Conservation (phyloP, 2,329 filamentous ascomycete genomes). For the Paecilomyces formosus region DNA sequence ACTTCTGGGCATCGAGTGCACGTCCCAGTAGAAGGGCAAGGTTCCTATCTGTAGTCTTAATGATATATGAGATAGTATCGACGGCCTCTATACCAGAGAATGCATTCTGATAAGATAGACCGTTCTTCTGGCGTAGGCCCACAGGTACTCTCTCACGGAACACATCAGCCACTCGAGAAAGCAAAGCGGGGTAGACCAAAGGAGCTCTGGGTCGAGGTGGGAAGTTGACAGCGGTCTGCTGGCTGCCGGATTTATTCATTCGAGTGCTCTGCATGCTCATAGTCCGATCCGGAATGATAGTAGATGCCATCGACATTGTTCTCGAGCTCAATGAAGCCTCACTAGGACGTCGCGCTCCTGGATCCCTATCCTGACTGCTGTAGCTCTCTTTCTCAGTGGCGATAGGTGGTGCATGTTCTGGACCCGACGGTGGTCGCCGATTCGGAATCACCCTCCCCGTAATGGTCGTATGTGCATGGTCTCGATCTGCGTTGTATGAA, state of each 20-base stretch:
- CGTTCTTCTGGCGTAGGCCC: slow-evolving; percentile 90
- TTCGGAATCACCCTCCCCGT: slow-evolving; percentile 78
- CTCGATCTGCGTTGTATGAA: slow-evolving; percentile 66
- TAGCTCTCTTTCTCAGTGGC: slow-evolving; percentile 42
- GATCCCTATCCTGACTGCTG: slow-evolving; percentile 36
- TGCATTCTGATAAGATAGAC: slow-evolving; percentile 91
- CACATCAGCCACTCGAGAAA: slow-evolving; percentile 88
- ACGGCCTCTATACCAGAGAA: slow-evolving; percentile 95
- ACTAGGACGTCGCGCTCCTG: slow-evolving; percentile 33
- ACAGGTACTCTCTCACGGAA: slow-evolving; percentile 84
- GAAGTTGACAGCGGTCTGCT: slow-evolving; percentile 48
- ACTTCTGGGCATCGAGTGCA: slow-evolving; percentile 93
- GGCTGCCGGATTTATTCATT: slow-evolving; percentile 45
- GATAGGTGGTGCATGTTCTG: slow-evolving; percentile 21
- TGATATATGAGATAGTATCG: slow-evolving; percentile 91
- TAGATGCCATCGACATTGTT: slow-evolving; percentile 88
- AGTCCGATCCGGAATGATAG: slow-evolving; percentile 49
- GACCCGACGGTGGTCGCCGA: slow-evolving; percentile 54
- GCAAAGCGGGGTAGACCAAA: slow-evolving; percentile 83
- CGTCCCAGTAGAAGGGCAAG: slow-evolving; percentile 83
- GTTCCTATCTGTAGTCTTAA: slow-evolving; percentile 93
- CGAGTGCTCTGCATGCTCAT: slow-evolving; percentile 49
- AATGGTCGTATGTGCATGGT: slow-evolving; percentile 82
- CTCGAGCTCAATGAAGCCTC: slow-evolving; percentile 43
- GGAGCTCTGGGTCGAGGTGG: slow-evolving; percentile 61